Evolutionary conservation across 768 basidiomycete species (phyloP), one percentile per base, ranked within the genome.

Genomic region (Rhizopogon sp.): DNA sequence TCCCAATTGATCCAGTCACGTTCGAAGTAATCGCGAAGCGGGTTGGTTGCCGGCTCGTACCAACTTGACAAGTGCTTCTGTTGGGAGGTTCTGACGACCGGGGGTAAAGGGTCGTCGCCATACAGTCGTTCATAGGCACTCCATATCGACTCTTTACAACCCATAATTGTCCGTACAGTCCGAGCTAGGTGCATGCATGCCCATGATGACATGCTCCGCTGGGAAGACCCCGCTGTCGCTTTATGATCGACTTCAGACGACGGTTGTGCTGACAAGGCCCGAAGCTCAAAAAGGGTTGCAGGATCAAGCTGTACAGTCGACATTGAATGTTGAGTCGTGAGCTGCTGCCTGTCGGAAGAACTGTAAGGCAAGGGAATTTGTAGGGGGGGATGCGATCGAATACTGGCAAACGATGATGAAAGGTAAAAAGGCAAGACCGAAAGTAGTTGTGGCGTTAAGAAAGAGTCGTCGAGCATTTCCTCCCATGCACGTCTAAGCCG

Each of bases 61-160:
- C 63, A 56, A 3, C 64, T 62, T 35, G 43, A 63, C 40, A 69
- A 55, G 37, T 67, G 65, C 29, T 60, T 70, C 41, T 55, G 62
- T 53, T 68, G 65, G 8, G 72, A 72, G 10, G 73, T 70, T 50
- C 72, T 65, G 46, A 78, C 69, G 44, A 73, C 60, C 7, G 66
- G 70, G 25, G 72, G 70, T 39, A 73, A 71, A 7, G 69, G 62
- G 25, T 74, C 73, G 41, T 74, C 77, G 1, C 69, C 65, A 39
- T 68, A 70, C 0, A 87, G 65, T 52, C 70, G 72, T 43, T 79
- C 69, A 64, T 88, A 90, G 64, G 84, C 84, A 20, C 69, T 66
- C 80, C 80, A 87, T 40, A 91, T 80, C 17, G 84, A 80, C 40
- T 87, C 85, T 62, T 87, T 87, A 71, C 87, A 90, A 14, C 77